Percentiles rank a stretch among this genome's conserved stretches.
Evolutionary conservation across 495 filamentous ascomycete genomes (phyloP).

Genomic region (Eremomyces bilateralis): DNA sequence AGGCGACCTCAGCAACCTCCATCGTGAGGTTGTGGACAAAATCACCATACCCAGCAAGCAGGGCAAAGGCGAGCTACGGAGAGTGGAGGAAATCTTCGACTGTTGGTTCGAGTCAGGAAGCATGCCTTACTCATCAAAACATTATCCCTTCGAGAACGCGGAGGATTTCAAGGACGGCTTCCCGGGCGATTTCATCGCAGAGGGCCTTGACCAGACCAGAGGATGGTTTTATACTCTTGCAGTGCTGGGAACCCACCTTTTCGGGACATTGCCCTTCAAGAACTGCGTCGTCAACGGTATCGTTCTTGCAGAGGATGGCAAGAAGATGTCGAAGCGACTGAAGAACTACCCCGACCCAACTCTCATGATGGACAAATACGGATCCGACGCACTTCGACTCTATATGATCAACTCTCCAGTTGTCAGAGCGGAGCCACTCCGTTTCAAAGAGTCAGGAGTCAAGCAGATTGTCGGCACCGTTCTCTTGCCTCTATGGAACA

Average conservation of each 20-base stretch:
- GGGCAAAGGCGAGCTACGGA: constrained; percentile 65
- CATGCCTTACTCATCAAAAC: constrained; percentile 86
- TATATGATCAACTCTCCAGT: constrained; percentile 97
- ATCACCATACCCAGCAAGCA: constrained; percentile 89
- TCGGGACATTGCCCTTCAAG: constrained; percentile 74
- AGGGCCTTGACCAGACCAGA: constrained; percentile 83
- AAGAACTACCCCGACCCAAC: constrained; percentile 93
- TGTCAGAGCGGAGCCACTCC: constrained; percentile 73
- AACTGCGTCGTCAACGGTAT: constrained; percentile 97
- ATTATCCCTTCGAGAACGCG: constrained; percentile 88
- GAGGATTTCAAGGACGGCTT: constrained; percentile 65
- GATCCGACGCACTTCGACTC: constrained; percentile 79
- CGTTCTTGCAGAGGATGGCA: constrained; percentile 85
- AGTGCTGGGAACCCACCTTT: constrained; percentile 80
- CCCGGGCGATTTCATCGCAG: constrained; percentile 92
- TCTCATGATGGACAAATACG: constrained; percentile 69
- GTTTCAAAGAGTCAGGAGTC: constrained; percentile 83
- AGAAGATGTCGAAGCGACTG: constrained; percentile 97
- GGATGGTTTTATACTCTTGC: constrained; percentile 96
- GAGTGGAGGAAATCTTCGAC: constrained; percentile 86
- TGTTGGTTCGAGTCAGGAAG: constrained; percentile 92
- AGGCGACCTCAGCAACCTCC: constrained; percentile 73
- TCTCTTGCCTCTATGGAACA: constrained; percentile 87
- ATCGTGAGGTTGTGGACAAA: constrained; percentile 83
- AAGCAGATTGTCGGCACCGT: constrained; percentile 94